Percentiles rank a stretch among this genome's conserved stretches.
Conservation (phyloP, 2,329 filamentous ascomycete species). For the Colletotrichum sansevieriae region DNA sequence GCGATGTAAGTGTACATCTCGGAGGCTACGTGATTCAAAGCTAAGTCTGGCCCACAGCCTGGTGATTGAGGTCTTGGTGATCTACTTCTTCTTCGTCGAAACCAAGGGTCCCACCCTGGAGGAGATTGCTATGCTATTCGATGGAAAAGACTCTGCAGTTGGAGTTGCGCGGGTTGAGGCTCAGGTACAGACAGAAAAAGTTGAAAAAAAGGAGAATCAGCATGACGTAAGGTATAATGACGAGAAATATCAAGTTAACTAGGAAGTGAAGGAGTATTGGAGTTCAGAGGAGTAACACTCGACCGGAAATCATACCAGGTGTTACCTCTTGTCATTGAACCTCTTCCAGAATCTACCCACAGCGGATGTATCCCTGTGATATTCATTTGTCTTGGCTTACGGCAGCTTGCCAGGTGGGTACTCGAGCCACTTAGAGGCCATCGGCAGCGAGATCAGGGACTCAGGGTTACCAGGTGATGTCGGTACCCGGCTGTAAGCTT, state of each 20-base stretch:
- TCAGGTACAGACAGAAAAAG: constrained; percentile 15
- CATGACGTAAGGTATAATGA: neutral
- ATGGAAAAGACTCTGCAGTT: constrained; percentile 31
- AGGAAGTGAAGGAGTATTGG: too few species aligned
- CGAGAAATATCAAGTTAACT: neutral
- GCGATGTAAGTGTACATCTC: constrained; percentile 40
- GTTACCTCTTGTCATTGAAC: too few species aligned
- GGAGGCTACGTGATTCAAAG: accelerated
- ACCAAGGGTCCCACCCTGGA: constrained; percentile 67
- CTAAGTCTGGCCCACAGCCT: constrained; percentile 33
- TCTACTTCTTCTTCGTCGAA: constrained; percentile 59
- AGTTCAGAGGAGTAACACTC: too few species aligned
- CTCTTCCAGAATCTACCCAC: too few species aligned
- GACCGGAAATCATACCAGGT: too few species aligned
- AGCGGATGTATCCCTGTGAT: too few species aligned
- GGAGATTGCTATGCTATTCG: constrained; percentile 50
- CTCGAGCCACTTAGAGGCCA: too few species aligned
- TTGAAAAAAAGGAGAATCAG: constrained; percentile 18
- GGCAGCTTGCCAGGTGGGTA: too few species aligned
- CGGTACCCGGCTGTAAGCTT: too few species aligned
- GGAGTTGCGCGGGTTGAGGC: constrained; percentile 30
- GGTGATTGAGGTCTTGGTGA: constrained; percentile 51
- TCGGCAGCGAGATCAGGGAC: too few species aligned
- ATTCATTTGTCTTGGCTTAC: too few species aligned
- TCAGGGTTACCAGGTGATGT: too few species aligned